Evolutionary conservation across 768 basidiomycete genomes (phyloP).

Genomic region (Mycena albidolilacea): DNA sequence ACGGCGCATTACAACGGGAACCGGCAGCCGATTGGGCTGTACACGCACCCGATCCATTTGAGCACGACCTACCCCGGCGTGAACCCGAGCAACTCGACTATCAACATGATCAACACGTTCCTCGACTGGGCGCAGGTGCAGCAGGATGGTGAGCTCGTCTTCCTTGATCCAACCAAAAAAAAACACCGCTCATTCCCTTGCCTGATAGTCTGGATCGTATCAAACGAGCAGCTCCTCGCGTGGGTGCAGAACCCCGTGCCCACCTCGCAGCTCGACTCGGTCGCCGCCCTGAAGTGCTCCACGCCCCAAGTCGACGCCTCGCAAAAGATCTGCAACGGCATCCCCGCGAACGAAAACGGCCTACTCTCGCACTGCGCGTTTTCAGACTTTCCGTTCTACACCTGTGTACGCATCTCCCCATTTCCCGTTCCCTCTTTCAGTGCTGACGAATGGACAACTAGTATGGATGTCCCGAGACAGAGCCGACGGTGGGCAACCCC

Average conservation of each 20-base stretch:
- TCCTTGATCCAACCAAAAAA: conserved; percentile 51
- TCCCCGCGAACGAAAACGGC: conserved; percentile 76
- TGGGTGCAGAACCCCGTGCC: conserved; percentile 84
- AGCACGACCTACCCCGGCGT: conserved; percentile 73
- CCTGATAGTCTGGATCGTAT: conserved; percentile 80
- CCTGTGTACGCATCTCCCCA: conserved; percentile 63
- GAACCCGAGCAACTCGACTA: conserved; percentile 63
- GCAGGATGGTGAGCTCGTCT: conserved; percentile 63
- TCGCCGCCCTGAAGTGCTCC: conserved; percentile 73
- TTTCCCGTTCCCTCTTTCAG: neutral
- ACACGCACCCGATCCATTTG: conserved; percentile 83
- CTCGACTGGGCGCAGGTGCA: conserved; percentile 86
- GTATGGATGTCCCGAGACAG: conserved; percentile 79
- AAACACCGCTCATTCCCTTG: conserved; percentile 43
- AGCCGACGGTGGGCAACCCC: conserved; percentile 72
- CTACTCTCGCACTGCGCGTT: conserved; percentile 75
- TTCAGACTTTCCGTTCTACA: conserved; percentile 83
- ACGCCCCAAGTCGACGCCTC: conserved; percentile 69
- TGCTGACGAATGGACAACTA: neutral
- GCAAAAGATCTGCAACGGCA: conserved; percentile 83
- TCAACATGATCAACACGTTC: conserved; percentile 84
- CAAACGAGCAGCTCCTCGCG: conserved; percentile 76
- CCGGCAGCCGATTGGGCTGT: conserved; percentile 85
- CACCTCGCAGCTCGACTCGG: conserved; percentile 67
- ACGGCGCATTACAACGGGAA: conserved; percentile 80